These are phyloP conservation scores for Furculomyces boomerangus DNA, from an alignment of 371 early-diverging fungal species.

Conservation along the genomic window DNA sequence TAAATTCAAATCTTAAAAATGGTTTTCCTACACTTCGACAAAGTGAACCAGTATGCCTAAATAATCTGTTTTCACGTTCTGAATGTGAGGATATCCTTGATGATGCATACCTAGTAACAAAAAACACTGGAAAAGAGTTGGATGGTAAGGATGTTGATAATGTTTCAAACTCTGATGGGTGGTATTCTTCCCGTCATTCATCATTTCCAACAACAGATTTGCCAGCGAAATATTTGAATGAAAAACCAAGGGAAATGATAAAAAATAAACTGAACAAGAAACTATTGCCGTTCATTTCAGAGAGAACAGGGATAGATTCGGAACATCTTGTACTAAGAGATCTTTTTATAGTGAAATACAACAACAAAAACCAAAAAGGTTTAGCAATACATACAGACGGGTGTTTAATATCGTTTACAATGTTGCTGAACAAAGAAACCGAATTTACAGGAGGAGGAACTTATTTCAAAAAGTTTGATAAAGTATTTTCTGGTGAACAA, in stretches of 20 bases:
- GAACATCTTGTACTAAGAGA: conserved; percentile 32
- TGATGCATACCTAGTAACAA: background rate
- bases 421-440: conserved; percentile 27
- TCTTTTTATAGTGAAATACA: conserved; percentile 33
- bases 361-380: conserved; percentile 24
- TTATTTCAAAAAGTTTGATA: conserved; percentile 20
- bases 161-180: background rate
- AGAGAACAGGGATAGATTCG: conserved; percentile 7
- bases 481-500: conserved; percentile 15
- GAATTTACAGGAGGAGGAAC: conserved; percentile 47
- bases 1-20: no score
- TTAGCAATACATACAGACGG: conserved; percentile 36
- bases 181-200: conserved; percentile 1
- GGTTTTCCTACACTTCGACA: no score
- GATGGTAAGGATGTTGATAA: background rate
- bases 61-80: no score
- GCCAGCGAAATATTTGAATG: background rate
- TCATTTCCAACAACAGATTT: conserved; percentile 1
- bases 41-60: no score
- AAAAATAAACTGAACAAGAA: background rate
- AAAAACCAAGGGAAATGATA: background rate
- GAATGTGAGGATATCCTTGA: background rate
- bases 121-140: background rate
- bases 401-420: conserved; percentile 33
- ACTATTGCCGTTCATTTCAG: background rate